phyloP scores from a whole-genome alignment of 2,329 filamentous ascomycete species.

The Diaporthe citrichinensis region DNA sequence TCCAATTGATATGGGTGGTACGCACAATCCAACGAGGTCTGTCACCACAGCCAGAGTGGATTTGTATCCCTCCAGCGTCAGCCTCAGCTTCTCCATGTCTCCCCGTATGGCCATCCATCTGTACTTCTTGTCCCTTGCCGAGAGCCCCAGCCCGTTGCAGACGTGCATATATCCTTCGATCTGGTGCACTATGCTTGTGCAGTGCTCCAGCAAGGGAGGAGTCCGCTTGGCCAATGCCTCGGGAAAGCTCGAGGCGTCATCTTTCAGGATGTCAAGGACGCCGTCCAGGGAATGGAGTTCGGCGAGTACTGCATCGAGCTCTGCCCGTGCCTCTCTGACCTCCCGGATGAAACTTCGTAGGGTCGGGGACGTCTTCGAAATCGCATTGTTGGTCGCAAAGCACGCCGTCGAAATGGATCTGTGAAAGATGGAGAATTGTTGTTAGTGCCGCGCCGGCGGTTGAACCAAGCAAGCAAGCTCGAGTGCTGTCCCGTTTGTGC shows the following conservation, averaged over 20 bases:
- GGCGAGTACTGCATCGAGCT: conserved; percentile 55
- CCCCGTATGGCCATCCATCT: conserved; percentile 53
- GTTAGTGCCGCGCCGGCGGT: background rate
- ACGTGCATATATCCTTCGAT: conserved; percentile 52
- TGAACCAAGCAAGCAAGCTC: background rate
- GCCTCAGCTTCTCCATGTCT: conserved; percentile 51
- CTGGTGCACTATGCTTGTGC: conserved; percentile 53
- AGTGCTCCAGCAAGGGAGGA: conserved; percentile 53
- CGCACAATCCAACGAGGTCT: conserved; percentile 57
- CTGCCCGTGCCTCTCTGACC: conserved; percentile 57
- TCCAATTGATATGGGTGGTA: conserved; percentile 29
- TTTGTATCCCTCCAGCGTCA: conserved; percentile 56
- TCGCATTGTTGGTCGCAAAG: conserved; percentile 52
- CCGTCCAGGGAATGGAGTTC: conserved; percentile 58
- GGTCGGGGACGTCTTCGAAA: conserved; percentile 51
- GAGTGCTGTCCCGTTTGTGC: background rate
- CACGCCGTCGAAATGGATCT: conserved; percentile 57
- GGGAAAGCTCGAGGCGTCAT: conserved; percentile 56
- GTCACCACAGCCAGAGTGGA: conserved; percentile 56
- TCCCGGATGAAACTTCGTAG: conserved; percentile 56
- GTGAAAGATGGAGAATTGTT: background rate
- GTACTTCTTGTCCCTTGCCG: conserved; percentile 53
- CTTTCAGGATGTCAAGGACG: conserved; percentile 55
- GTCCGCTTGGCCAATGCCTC: conserved; percentile 53
- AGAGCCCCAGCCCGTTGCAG: conserved; percentile 50